phyloP scores from a whole-genome alignment of 1,284 basidiomycete species.

The Trichosporon inkin region DNA sequence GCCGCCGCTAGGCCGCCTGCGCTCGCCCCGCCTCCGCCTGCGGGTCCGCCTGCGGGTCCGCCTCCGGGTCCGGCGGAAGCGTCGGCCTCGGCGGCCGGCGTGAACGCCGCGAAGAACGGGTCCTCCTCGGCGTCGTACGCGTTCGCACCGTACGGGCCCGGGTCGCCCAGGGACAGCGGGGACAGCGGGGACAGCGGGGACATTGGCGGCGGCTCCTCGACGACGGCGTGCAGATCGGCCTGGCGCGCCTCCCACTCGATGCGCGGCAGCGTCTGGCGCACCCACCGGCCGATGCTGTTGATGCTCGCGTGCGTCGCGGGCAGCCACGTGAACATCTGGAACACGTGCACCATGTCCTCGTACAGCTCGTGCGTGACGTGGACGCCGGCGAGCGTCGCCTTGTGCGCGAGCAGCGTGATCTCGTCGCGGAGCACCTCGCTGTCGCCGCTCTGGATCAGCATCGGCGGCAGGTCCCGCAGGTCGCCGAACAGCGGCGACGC shows the following conservation, averaged over 20 bases:
- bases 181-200: conserved; percentile 5
- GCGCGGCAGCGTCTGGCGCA: conserved; percentile 64
- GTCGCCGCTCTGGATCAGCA: conserved; percentile 90
- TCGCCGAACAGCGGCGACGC: conserved; percentile 94
- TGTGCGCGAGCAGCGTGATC: conserved; percentile 87
- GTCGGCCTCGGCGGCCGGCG: neutral
- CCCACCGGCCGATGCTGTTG: conserved; percentile 57
- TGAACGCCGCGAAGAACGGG: conserved; percentile 9
- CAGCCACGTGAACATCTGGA: conserved; percentile 82
- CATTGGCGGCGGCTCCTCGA: conserved; percentile 21
- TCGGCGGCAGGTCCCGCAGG: conserved; percentile 76
- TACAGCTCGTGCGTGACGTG: conserved; percentile 87
- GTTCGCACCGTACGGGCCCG: neutral
- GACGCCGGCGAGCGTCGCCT: conserved; percentile 82
- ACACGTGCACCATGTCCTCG: conserved; percentile 88
- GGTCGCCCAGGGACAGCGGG: neutral
- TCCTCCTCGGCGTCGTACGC: conserved; percentile 9
- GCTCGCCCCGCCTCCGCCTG: neutral
- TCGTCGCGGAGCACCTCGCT: conserved; percentile 92
- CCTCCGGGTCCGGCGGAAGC: neutral
- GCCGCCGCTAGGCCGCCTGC: neutral
- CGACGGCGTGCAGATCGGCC: conserved; percentile 10
- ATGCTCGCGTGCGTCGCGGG: conserved; percentile 69
- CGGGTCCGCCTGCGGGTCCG: conserved; percentile 5
- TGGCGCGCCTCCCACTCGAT: conserved; percentile 42